Evolutionary conservation across 805 yeast species (phyloP).

Genomic region (Danielozyma ontarioensis): DNA sequence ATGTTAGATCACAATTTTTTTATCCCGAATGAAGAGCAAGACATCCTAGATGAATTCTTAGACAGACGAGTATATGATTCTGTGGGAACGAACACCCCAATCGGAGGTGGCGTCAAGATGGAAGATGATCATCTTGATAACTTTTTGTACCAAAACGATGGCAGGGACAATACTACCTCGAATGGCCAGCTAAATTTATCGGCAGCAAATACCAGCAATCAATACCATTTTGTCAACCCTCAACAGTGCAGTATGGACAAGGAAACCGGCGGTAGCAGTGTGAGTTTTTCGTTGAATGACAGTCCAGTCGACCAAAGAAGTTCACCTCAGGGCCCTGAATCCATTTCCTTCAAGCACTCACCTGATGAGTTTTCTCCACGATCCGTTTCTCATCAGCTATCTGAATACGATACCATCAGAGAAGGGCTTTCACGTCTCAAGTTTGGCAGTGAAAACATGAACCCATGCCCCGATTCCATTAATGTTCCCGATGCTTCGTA

Average conservation of each 20-base stretch:
- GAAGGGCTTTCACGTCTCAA: constrained; percentile 47
- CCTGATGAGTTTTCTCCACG: neutral
- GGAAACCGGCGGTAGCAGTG: neutral
- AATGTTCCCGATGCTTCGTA: constrained; percentile 27
- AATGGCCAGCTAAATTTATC: too few species aligned
- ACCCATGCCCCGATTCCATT: constrained; percentile 29
- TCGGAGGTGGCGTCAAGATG: constrained; percentile 1
- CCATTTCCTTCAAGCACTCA: too few species aligned
- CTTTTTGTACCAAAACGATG: constrained; percentile 1
- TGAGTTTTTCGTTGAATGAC: neutral
- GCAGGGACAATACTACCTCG: too few species aligned
- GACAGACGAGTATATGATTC: constrained; percentile 48
- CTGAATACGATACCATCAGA: constrained; percentile 41
- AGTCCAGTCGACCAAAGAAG: neutral
- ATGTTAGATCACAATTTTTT: constrained; percentile 18
- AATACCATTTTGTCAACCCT: neutral
- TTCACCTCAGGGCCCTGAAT: neutral
- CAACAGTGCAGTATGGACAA: neutral
- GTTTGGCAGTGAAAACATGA: constrained; percentile 44
- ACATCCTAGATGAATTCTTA: constrained; percentile 52
- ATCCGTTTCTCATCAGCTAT: constrained; percentile 4
- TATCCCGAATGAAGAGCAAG: constrained; percentile 32
- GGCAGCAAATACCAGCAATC: neutral
- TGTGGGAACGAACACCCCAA: constrained; percentile 15
- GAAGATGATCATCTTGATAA: constrained; percentile 1